phyloP scores from a whole-genome alignment of 306 rosid species.

The Castanea crenata region DNA sequence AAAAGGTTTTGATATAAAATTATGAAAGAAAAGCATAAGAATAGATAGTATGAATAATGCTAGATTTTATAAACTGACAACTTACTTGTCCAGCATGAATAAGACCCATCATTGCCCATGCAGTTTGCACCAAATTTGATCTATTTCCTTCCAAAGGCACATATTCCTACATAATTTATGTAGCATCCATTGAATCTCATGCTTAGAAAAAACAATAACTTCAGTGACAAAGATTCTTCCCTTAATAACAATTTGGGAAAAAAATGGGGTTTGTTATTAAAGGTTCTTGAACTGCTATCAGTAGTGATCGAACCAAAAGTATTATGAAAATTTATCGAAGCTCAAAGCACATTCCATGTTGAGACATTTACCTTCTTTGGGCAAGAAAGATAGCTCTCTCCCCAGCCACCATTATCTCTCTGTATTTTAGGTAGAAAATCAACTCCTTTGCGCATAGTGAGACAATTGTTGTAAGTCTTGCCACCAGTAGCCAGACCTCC shows the following conservation, averaged over 20 bases:
- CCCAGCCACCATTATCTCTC: slow-evolving; percentile 71
- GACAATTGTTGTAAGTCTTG: slow-evolving; percentile 40
- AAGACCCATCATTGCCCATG: slow-evolving; percentile 72
- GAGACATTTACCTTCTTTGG: slow-evolving; percentile 35
- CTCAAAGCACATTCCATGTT: no score
- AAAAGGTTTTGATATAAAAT: not conserved
- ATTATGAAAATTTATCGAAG: no score
- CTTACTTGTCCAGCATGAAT: slow-evolving; percentile 54
- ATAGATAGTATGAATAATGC: not conserved
- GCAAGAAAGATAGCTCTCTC: slow-evolving; percentile 61
- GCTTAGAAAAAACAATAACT: not conserved
- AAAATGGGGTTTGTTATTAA: not conserved
- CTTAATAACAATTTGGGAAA: not conserved
- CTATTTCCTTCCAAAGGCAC: slow-evolving; percentile 47
- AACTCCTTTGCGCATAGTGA: slow-evolving; percentile 46
- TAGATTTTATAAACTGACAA: not conserved
- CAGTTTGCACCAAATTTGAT: slow-evolving; percentile 64
- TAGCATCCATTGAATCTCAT: no score
- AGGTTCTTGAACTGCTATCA: not conserved
- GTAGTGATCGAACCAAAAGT: not conserved
- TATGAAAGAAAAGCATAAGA: not conserved
- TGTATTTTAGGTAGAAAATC: slow-evolving; percentile 48
- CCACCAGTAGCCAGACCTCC: slow-evolving; percentile 58
- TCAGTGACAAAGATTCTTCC: not conserved
- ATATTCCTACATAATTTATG: slow-evolving; percentile 25